Evolutionary conservation across 2,329 filamentous ascomycete genomes (phyloP).

Genomic region (Neonectria faginata): DNA sequence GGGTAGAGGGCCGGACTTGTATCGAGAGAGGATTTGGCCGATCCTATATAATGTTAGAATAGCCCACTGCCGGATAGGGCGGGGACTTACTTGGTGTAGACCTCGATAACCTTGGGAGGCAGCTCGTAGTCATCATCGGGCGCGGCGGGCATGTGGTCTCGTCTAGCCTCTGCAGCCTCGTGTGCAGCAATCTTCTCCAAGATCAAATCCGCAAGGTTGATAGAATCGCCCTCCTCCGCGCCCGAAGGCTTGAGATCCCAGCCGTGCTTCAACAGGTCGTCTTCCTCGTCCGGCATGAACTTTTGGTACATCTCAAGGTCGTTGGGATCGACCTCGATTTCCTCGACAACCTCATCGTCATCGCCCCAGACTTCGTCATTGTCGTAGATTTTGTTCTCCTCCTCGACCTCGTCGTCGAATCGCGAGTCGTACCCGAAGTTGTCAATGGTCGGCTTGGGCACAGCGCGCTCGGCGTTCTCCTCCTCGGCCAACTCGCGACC

Average conservation of each 20-base stretch:
- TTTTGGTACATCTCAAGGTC: slow-evolving; percentile 92
- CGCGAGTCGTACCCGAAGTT: slow-evolving; percentile 84
- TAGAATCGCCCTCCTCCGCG: slow-evolving; percentile 65
- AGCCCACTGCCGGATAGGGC: no score
- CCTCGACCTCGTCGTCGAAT: slow-evolving; percentile 68
- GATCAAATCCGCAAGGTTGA: slow-evolving; percentile 92
- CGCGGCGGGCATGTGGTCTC: slow-evolving; percentile 57
- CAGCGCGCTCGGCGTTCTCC: slow-evolving; percentile 62
- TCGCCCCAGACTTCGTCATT: slow-evolving; percentile 80
- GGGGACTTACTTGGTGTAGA: slow-evolving; percentile 81
- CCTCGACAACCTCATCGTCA: slow-evolving; percentile 78
- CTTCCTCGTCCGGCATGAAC: slow-evolving; percentile 80
- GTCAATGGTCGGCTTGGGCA: slow-evolving; percentile 59
- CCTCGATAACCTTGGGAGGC: slow-evolving; percentile 91
- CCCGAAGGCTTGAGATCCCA: slow-evolving; percentile 62
- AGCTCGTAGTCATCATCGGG: slow-evolving; percentile 87
- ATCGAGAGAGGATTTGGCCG: slow-evolving; percentile 87
- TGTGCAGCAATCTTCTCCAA: slow-evolving; percentile 93
- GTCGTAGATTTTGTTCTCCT: slow-evolving; percentile 56
- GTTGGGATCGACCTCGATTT: slow-evolving; percentile 85
- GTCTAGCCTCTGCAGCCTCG: slow-evolving; percentile 73
- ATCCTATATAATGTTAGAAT: slow-evolving; percentile 64
- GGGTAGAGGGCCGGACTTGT: slow-evolving; percentile 95
- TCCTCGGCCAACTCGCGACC: slow-evolving; percentile 91
- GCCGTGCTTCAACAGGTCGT: slow-evolving; percentile 78